Evolutionary conservation across 495 filamentous ascomycete genomes (phyloP).

Genomic region (Annulohypoxylon nitens): DNA sequence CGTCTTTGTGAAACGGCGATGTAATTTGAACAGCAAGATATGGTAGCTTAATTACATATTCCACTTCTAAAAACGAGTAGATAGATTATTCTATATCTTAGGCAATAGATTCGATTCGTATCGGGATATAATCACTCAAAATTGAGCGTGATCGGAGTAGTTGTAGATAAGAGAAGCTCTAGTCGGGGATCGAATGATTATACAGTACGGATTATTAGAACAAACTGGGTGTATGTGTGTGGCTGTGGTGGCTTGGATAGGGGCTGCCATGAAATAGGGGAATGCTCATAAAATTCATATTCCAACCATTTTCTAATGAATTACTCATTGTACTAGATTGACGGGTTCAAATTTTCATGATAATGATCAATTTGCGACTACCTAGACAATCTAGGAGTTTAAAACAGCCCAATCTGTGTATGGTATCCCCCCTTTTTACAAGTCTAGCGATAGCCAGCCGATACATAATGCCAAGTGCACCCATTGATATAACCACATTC

Average conservation of each 20-base stretch:
- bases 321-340: too few species aligned
- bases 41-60: neutral
- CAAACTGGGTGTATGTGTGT: constrained; percentile 13
- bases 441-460: too few species aligned
- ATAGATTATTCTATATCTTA: neutral
- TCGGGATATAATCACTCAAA: constrained; percentile 29
- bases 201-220: constrained; percentile 1
- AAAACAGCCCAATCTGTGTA: too few species aligned
- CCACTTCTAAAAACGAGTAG: neutral
- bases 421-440: too few species aligned
- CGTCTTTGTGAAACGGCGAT: constrained; percentile 5
- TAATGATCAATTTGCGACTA: too few species aligned
- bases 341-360: too few species aligned
- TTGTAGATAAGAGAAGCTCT: constrained; percentile 30
- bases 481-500: too few species aligned
- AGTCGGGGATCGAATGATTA: constrained; percentile 26
- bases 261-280: constrained; percentile 13
- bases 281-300: too few species aligned
- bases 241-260: constrained; percentile 37
- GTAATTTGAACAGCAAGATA: neutral
- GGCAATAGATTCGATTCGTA: neutral
- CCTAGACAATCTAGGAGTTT: too few species aligned
- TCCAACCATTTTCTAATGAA: too few species aligned
- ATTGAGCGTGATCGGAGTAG: constrained; percentile 11
- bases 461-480: too few species aligned